Evolutionary conservation across 768 basidiomycete species (phyloP).

Genomic region (Terana coerulea): DNA sequence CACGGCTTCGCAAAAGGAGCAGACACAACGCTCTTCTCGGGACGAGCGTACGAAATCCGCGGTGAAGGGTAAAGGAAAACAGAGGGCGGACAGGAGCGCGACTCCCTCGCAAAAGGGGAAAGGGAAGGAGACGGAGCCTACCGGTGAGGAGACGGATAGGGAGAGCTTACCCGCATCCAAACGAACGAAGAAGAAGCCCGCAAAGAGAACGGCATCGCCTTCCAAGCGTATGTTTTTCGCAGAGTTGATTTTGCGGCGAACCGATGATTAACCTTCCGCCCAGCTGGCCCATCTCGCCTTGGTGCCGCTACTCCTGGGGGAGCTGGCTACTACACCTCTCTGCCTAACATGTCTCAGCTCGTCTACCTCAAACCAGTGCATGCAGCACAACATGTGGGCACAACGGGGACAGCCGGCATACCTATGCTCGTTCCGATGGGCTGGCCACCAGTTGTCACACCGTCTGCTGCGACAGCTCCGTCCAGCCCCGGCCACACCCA

Average conservation of each 20-base stretch:
- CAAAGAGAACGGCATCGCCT: too few species aligned
- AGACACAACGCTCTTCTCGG: not conserved
- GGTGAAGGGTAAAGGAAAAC: not conserved
- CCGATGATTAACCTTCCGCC: too few species aligned
- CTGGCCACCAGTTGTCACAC: not conserved
- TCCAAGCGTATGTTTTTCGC: too few species aligned
- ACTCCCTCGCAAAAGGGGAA: not conserved
- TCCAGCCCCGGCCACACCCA: not conserved
- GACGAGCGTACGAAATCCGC: not conserved
- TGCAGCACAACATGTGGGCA: not conserved
- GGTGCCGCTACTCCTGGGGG: not conserved
- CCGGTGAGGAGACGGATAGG: not conserved
- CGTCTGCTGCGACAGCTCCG: not conserved
- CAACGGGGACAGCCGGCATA: too few species aligned
- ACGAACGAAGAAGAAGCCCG: not conserved
- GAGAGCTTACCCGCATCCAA: too few species aligned
- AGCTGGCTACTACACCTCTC: not conserved
- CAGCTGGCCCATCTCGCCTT: too few species aligned
- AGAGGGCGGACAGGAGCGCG: not conserved
- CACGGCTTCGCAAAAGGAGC: constrained; percentile 32
- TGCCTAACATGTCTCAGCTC: not conserved
- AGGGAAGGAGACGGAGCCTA: not conserved
- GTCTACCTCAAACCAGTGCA: constrained; percentile 2
- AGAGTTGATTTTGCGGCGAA: too few species aligned
- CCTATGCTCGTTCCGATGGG: not conserved